Percentiles rank a stretch among this genome's conserved stretches.
These are phyloP conservation scores for Simplicillium sp. DNA, from an alignment of 2,329 filamentous ascomycete species.

Conservation along the genomic window DNA sequence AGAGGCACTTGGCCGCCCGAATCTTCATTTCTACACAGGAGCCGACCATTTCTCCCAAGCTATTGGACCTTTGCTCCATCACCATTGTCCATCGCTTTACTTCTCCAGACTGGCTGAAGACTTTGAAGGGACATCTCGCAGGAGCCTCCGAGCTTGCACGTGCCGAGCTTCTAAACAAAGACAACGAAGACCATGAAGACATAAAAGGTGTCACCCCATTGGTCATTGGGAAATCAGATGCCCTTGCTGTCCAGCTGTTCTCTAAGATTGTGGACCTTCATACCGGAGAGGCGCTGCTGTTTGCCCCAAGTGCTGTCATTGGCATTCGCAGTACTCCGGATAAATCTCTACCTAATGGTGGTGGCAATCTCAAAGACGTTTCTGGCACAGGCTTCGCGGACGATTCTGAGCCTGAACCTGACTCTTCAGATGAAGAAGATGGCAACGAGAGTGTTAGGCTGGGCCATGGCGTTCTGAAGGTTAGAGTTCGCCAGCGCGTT, in stretches of 20 bases:
- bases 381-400: not conserved
- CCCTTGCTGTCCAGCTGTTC: conserved; percentile 22
- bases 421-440: not conserved
- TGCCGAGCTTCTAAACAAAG: not conserved
- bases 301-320: conserved; percentile 32
- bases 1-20: conserved; percentile 56
- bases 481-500: conserved; percentile 29
- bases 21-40: conserved; percentile 67
- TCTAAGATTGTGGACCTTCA: conserved; percentile 29
- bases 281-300: conserved; percentile 36
- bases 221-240: not conserved
- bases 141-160: conserved; percentile 4
- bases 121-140: conserved; percentile 31
- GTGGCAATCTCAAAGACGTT: not conserved
- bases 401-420: not conserved
- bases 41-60: conserved; percentile 53
- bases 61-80: conserved; percentile 59
- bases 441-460: conserved; percentile 13
- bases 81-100: conserved; percentile 62
- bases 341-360: not conserved
- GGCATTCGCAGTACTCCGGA: conserved; percentile 13
- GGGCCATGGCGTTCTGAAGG: conserved; percentile 27
- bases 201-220: not conserved
- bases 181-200: not conserved
- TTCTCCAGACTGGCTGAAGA: conserved; percentile 48